Base-by-base conservation (phyloP, 805 yeast species). In the Cyberlindnera americana region DNA sequence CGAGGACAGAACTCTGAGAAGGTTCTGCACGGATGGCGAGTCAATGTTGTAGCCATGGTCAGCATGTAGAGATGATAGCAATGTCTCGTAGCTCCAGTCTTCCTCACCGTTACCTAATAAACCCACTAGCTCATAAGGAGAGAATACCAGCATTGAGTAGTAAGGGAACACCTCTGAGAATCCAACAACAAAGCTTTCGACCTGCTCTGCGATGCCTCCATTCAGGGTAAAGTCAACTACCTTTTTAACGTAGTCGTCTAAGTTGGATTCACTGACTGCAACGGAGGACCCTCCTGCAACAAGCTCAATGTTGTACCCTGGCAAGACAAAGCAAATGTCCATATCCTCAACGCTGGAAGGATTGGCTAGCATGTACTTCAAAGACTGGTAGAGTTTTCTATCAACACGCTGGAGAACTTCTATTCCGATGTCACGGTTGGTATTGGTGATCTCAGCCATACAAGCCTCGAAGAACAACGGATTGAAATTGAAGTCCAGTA, bases 11-110 rank as follows among this genome's bases (percentile, higher is more conserved):
- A 86, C 68, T 25, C 69, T 68, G n/a, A 89, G 59, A 30, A 93
- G 63, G 40, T 73, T 68, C 42, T 70, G 72, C 4, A 91, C 77
- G 0, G 82, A 69, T 13, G 61, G 61, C 3, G 95, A 84, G 25
- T 82, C 90, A 53, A 74, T 72, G 3, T 76, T 73, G 54, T 83
- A 91, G 2, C 98, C 99, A 61, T 91, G 98, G 50, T 90, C 95
- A 0, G 97, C 96, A 49, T 77, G 77, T 13, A 91, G 66, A 0
- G 81, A 69, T 2, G 75, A 67, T 6, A 68, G 49, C 19, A 91
- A 62, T 0, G 93, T 78, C 29, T 70, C 75, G 29, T 60, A 60
- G 0, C 83, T 72, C 97, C 98, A 93, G 54, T 91, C 97, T 56
- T 91, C 98, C 32, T 79, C 79, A 3, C 77, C 75, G 44, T 77